These are phyloP conservation scores for Stereocaulon alpinum DNA, from an alignment of 495 filamentous ascomycete species.

Conservation along the genomic window DNA sequence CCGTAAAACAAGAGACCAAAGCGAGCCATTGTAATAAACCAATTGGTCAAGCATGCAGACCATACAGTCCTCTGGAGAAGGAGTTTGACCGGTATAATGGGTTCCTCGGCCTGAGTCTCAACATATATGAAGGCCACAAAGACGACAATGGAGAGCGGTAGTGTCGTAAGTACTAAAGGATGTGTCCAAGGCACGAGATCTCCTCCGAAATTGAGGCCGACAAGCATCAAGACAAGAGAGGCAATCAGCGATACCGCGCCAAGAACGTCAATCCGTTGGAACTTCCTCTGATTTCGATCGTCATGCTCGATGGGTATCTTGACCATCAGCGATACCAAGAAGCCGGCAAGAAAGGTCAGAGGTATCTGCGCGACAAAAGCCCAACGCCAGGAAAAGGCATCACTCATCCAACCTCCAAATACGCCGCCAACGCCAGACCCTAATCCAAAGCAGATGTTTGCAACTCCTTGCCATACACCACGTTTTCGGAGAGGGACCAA, in stretches of 20 bases:
- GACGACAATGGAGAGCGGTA: conserved; percentile 46
- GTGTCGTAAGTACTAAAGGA: conserved; percentile 48
- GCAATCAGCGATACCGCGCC: conserved; percentile 49
- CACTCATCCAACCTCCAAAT: neutral
- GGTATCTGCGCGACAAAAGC: conserved; percentile 54
- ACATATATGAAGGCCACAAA: conserved; percentile 47
- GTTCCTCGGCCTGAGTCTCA: conserved; percentile 46
- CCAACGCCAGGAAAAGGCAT: neutral
- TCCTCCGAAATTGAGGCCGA: conserved; percentile 62
- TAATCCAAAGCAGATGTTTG: neutral
- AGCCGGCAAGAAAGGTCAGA: conserved; percentile 46
- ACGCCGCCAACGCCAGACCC: neutral
- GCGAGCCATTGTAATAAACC: conserved; percentile 35
- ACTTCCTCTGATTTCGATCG: conserved; percentile 33
- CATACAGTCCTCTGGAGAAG: conserved; percentile 51
- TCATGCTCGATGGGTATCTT: conserved; percentile 65
- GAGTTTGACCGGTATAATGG: conserved; percentile 58
- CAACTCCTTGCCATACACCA: neutral
- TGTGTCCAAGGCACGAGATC: conserved; percentile 63
- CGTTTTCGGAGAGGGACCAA: neutral
- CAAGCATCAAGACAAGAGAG: conserved; percentile 48
- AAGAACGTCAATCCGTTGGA: conserved; percentile 55
- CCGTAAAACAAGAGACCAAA: conserved; percentile 48
- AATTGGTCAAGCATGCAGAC: conserved; percentile 52
- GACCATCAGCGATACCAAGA: conserved; percentile 56